Base-by-base conservation (phyloP, 345 rosid species). In the Microcos paniculata region DNA sequence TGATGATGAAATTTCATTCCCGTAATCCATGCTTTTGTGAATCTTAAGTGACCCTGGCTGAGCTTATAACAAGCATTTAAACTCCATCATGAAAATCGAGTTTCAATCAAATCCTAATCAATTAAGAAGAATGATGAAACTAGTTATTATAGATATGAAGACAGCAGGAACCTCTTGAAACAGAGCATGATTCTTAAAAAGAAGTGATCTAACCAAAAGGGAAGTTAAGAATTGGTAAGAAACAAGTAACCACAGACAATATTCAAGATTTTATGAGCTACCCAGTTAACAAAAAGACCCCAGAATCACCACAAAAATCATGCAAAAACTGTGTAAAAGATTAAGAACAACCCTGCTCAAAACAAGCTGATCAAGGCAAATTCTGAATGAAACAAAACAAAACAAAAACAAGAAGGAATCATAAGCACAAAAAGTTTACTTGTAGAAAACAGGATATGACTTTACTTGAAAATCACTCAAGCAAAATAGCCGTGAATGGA, bases 1-100 rank as follows among this genome's bases (percentile, higher is more conserved):
- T 14, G 88, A 75, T 6, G 86, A 79, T 63, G 84, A 81, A 42
- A 72, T 43, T 38, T 81, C 88, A 70, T 74, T 74, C 7, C n/a
- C 82, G 26, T 79, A 64, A n/a, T 85, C 88, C 86, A 85, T 85
- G 12, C 7, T 67, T 67, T 19, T 71, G 45, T 9, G 10, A 8
- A 10, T 18, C 57, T 26, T 46, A 30, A 8, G 31, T 42, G 1
- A 9, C 21, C 31, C 3, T 65, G 1, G 0, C 4, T 65, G 3
- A 38, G 70, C 51, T 21, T 35, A n/a, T n/a, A 31, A 35, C 26
- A 62, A 7, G 66, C 66, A 31, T 30, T 59, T 59, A 2, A 33
- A 30, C 0, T 12, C 46, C 1, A 4, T 4, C 1, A 48, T n/a
- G 28, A 23, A 56, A 11, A 11, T 56, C 6, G 23, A 23, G 18